Percentiles rank a stretch among this genome's conserved stretches.
phyloP scores from a whole-genome alignment of 2,329 filamentous ascomycete species.

The Diaporthe vaccinii region DNA sequence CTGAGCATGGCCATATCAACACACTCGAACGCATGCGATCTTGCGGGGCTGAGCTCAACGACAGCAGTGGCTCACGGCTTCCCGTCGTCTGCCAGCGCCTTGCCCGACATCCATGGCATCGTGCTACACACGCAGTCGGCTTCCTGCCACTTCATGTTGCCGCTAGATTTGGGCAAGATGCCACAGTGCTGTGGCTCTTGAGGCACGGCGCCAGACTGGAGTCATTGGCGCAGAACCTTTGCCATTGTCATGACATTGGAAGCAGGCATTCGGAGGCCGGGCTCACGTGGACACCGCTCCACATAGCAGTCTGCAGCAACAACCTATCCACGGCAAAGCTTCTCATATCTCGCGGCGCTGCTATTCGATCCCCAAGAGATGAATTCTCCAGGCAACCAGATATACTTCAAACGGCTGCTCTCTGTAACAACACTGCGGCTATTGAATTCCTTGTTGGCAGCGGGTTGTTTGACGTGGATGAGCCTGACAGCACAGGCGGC shows the following conservation, averaged over 20 bases:
- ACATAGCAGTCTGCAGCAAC: background rate
- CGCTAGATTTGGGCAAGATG: background rate
- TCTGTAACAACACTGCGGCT: background rate
- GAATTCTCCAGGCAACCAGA: too few relatives aligned
- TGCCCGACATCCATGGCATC: background rate
- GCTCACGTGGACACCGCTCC: background rate
- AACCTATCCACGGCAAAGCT: background rate
- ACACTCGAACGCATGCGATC: background rate
- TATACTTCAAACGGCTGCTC: background rate
- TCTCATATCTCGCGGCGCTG: background rate
- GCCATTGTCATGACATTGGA: background rate
- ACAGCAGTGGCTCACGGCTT: conserved; percentile 1
- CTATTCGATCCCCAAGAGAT: background rate
- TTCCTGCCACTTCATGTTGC: conserved; percentile 4
- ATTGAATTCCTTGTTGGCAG: background rate
- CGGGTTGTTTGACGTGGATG: background rate
- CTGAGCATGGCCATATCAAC: conserved; percentile 1
- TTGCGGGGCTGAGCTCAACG: conserved; percentile 4
- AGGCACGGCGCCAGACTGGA: background rate
- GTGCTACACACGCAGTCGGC: background rate
- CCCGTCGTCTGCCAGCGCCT: background rate
- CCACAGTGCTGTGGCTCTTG: background rate
- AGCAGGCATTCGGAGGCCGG: too few relatives aligned
- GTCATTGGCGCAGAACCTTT: background rate
- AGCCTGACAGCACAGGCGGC: background rate